phyloP scores from a whole-genome alignment of 2,329 filamentous ascomycete species.

The Thelonectria blattea region DNA sequence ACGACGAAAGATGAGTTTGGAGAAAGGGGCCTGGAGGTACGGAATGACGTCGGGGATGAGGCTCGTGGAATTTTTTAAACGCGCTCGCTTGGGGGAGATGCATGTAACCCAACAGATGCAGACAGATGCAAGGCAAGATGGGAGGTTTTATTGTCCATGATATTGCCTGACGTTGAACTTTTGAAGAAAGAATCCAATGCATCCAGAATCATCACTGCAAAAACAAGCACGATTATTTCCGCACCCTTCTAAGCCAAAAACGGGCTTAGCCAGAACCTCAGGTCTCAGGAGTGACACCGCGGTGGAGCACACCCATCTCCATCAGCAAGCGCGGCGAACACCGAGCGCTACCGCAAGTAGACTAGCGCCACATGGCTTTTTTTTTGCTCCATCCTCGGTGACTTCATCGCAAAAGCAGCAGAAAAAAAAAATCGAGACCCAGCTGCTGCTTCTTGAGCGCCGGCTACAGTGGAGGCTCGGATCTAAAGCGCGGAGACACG shows the following conservation, averaged over 20 bases:
- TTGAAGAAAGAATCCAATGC: background rate
- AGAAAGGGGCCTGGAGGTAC: background rate
- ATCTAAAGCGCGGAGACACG: constrained; percentile 23
- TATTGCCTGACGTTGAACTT: no score
- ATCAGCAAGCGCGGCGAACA: background rate
- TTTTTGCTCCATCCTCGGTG: background rate
- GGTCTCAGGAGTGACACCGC: background rate
- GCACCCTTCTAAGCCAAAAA: background rate
- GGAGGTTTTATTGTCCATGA: background rate
- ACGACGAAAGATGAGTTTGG: background rate
- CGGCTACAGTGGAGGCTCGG: constrained; percentile 4
- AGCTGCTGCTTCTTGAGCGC: background rate
- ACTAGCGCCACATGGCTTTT: background rate
- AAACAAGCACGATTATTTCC: background rate
- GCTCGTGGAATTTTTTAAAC: background rate
- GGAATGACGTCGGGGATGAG: background rate
- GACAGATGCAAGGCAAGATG: background rate
- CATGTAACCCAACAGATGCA: background rate
- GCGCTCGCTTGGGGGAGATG: background rate
- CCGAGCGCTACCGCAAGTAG: background rate
- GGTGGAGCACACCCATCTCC: background rate
- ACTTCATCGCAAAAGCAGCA: background rate
- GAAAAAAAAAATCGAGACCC: no score
- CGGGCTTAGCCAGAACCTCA: background rate
- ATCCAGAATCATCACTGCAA: background rate